Evolutionary conservation across 306 rosid genomes (phyloP), one percentile per base, ranked within the genome.

Genomic region (Arachis hypogaea): DNA sequence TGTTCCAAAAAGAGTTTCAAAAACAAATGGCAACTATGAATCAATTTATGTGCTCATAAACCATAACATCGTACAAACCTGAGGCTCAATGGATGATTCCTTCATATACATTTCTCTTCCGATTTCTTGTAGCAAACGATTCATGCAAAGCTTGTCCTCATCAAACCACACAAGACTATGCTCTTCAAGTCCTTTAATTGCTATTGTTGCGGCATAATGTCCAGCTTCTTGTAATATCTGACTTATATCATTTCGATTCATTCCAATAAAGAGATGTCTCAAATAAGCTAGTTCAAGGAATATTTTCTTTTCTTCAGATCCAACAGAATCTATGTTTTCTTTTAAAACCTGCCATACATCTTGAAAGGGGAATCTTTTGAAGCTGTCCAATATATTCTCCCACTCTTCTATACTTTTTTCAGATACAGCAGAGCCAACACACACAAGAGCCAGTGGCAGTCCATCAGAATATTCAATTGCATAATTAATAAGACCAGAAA

Each of bases 371-470:
- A 18, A 2, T 10, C 1, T 22, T 7, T 57, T 10, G 5, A 57
- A 36, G 2, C 5, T 22, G 0, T 7, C 42, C 3, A 70, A 4
- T 56, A 43, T 56, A 42, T n/a, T 43, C 0, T 0, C 2, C 75
- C 66, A 70, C 29, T 22, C 29, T 22, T 1, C 0, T 6, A 3
- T 3, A 2, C 0, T 6, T 65, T 28, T 70, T 0, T 4, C 43
- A 22, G 2, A 7, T 18, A 70, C 42, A 10, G 11, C 11, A 7
- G 44, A 22, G 5, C 75, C 65, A 22, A 57, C n/a, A 41, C 45
- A 5, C 59, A 47, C 2, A 41, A 78, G 74, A 49, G 58, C 74
- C 9, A 72, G 11, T 57, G 78, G 82, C 5, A 78, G 6, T 58
- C 78, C 68, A 8, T 57, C 40, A 38, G 4, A 47, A 28, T 29